Conservation (phyloP, 2,329 filamentous ascomycete species). For the Colletotrichum horii region DNA sequence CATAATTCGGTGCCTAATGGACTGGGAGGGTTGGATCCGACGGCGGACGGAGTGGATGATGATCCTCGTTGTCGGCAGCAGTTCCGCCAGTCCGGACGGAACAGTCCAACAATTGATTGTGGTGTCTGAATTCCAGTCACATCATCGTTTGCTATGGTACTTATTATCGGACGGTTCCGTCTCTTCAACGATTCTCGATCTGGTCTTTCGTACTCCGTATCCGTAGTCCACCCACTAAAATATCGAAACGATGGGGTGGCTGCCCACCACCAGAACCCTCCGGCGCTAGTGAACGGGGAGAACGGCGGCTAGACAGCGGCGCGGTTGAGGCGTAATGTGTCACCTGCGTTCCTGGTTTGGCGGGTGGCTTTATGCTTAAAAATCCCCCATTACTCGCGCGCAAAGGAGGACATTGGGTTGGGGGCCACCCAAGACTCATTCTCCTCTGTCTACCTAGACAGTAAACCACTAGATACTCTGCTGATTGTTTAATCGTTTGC, state of each 20-base stretch:
- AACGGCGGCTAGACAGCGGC: background rate
- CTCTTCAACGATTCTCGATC: background rate
- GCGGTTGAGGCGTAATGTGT: background rate
- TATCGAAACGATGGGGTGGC: background rate
- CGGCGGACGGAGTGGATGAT: background rate
- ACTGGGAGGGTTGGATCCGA: background rate
- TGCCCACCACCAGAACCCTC: background rate
- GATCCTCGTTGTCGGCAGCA: background rate
- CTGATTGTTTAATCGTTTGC: background rate
- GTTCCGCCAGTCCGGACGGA: background rate
- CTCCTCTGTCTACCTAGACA: background rate
- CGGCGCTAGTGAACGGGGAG: background rate
- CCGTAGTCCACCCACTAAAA: background rate
- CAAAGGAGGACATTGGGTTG: background rate
- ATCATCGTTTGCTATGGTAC: background rate
- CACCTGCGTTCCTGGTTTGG: background rate
- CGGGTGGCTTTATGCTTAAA: background rate
- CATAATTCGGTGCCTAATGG: background rate
- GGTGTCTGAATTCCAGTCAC: background rate
- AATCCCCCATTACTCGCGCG: background rate
- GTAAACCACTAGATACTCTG: background rate
- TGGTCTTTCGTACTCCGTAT: background rate
- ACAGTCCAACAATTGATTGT: background rate
- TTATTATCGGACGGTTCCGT: background rate
- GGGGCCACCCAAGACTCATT: background rate